phyloP scores from a whole-genome alignment of 2,329 filamentous ascomycete genomes.

The Amauroascus verrucosus region DNA sequence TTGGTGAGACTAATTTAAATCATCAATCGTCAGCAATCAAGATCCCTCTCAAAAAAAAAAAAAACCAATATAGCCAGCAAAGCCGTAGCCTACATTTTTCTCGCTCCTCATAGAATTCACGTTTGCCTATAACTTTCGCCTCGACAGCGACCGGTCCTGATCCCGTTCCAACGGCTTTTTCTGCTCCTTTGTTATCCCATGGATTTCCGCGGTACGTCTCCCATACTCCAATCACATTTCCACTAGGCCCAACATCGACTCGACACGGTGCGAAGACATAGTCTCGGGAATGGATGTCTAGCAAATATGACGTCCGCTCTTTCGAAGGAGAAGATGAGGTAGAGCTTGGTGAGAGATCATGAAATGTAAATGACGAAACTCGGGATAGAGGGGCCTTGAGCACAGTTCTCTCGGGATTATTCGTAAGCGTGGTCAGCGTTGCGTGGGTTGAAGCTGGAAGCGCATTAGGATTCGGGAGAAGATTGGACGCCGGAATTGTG shows the following conservation, averaged over 20 bases:
- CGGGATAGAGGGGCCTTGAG: conserved; percentile 55
- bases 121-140: conserved; percentile 51
- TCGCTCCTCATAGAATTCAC: conserved; percentile 68
- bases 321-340: conserved; percentile 34
- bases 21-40: not conserved
- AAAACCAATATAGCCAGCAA: not conserved
- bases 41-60: not conserved
- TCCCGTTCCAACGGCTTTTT: conserved; percentile 34
- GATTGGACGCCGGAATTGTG: conserved; percentile 32
- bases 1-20: conserved; percentile 54
- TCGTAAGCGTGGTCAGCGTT: conserved; percentile 38
- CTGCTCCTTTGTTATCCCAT: conserved; percentile 68
- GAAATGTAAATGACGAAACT: conserved; percentile 64
- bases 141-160: conserved; percentile 46
- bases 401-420: conserved; percentile 42
- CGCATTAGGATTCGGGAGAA: conserved; percentile 36
- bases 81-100: conserved; percentile 53
- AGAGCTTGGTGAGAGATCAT: conserved; percentile 34
- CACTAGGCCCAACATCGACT: conserved; percentile 51
- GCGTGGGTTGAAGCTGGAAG: conserved; percentile 42
- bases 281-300: conserved; percentile 65
- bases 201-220: conserved; percentile 83
- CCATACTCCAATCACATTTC: conserved; percentile 54
- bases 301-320: conserved; percentile 54
- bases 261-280: conserved; percentile 69